Base-by-base conservation (phyloP, 2,329 filamentous ascomycete genomes). In the Epichloe glyceriae region DNA sequence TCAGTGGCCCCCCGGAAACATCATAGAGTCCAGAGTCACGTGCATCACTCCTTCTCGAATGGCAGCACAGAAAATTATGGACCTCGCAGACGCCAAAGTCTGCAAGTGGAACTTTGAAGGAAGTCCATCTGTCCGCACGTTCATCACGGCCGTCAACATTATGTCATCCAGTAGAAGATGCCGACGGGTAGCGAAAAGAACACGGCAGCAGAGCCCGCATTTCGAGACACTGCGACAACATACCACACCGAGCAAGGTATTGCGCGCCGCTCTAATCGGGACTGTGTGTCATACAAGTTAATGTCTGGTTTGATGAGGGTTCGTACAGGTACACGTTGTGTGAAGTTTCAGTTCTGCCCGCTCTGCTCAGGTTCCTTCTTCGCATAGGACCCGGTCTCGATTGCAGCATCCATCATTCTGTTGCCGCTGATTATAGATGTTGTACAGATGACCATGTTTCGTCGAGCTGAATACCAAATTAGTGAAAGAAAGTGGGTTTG, bases 351-450 rank as follows among this genome's bases (percentile, higher is more conserved):
- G 45, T 26, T 46, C 14, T 47, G 49, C 30, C 45, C 46, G 35
- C 42, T 46, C 35, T 47, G 42, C 43, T 47, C 52, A 30, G 47
- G 44, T 48, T 73, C 70, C 57, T 67, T 75, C 57, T 67, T 75
- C 41, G 73, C 55, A 38, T 49, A 86, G 26, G 75, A 78, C 45
- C 72, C 75, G 62, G 76, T 85, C 72, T 93, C 88, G 59, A 91
- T 83, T 51, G 86, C 88, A 45, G 84, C 82, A 46, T 88, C 85
- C 76, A 98, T 90, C 71, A 96, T 87, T 61, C 78, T 82, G 66
- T 91, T 87, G 30, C 94, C 93, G 69, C 82, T 95, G 53, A 97
- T 81, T 41, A 98, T 84, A 50, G 86, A 87, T 15, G 93, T 98
- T 47, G 93, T 91, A 65, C 88, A 94, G 62, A 98, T 90, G 46